Conservation (phyloP, 2,329 filamentous ascomycete genomes). For the Alternaria infectoria region DNA sequence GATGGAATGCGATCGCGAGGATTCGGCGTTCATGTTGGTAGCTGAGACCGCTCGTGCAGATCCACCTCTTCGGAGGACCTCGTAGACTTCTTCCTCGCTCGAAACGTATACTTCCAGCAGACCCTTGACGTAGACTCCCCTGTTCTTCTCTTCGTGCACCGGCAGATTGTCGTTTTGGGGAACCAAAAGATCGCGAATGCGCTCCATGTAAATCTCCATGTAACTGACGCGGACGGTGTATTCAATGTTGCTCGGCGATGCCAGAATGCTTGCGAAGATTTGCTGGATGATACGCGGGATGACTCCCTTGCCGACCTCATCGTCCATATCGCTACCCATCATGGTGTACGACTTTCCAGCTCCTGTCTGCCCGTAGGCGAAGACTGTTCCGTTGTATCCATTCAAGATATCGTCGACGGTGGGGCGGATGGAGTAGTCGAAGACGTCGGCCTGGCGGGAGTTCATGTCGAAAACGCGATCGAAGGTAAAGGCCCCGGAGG, state of each 20-base stretch:
- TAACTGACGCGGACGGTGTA: constrained; percentile 99
- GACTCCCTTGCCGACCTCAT: constrained; percentile 85
- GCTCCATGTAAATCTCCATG: constrained; percentile 99
- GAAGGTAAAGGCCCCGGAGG: constrained; percentile 84
- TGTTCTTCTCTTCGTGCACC: constrained; percentile 96
- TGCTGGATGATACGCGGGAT: constrained; percentile 97
- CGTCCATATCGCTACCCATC: constrained; percentile 96
- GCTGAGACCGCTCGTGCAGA: constrained; percentile 88
- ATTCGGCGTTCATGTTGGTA: constrained; percentile 99
- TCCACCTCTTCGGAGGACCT: constrained; percentile 93
- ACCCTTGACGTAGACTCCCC: constrained; percentile 96
- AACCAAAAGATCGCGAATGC: constrained; percentile 88
- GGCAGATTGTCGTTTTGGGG: constrained; percentile 96
- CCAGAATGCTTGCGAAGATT: constrained; percentile 94
- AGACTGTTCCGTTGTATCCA: constrained; percentile 98
- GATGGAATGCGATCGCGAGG: constrained; percentile 96
- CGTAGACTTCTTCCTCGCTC: constrained; percentile 93
- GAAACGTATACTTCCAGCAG: constrained; percentile 94
- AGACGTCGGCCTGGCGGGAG: constrained; percentile 89
- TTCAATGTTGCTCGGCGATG: constrained; percentile 90
- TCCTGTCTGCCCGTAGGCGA: constrained; percentile 97
- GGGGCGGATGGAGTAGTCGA: constrained; percentile 94
- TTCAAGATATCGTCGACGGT: constrained; percentile 98
- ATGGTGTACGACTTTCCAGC: constrained; percentile 99
- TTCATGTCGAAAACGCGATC: constrained; percentile 97